Evolutionary conservation across 2,329 filamentous ascomycete species (phyloP), one percentile per base, ranked within the genome.

Genomic region (Neopestalotiopsis rosae): DNA sequence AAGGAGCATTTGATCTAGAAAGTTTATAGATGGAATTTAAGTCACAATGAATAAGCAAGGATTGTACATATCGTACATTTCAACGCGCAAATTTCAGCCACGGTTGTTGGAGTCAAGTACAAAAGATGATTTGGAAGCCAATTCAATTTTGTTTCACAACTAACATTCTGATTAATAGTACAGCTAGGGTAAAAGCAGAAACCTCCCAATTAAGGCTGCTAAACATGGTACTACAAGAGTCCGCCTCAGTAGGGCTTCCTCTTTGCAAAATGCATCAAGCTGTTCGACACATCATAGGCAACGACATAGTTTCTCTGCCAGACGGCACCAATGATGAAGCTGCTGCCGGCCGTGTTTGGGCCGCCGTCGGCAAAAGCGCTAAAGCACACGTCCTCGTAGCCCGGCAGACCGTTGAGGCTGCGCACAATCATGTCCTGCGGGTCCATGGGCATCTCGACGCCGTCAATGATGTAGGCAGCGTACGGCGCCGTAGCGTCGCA

Each of bases 1-100:
- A 70, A 4, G 72, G 71, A 12, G 62, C 69, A 20, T 74, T 74
- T 69, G 70, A 74, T 67, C 59, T 74, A 12, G 71, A 90, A 78
- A 67, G 20, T n/a, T 40, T 67, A 34, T 67, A 62, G 40, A 62
- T 30, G 9, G 6, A n/a, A 20, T 17, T n/a, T 20, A 1, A 52
- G 20, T 24, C n/a, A 9, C 6, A 20, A 52, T 20, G 6, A 52
- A 52, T 24, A 24, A 9, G 4, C 24, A 52, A 52, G 20, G 3
- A 38, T 38, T 28, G 24, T 3, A 28, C 24, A 28, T 3, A 28
- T 28, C 24, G 24, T 3, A 28, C 24, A 28, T 28, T 28, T 28
- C 24, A 3, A 28, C 24, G 24, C 4, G 24, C 24, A 28, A 28
- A 28, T 28, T 28, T 28, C 24, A 28, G 3, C 24, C 24, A 28